These are phyloP conservation scores for Daedaleopsis sinensis DNA, from an alignment of 768 basidiomycete genomes.

Conservation along the genomic window DNA sequence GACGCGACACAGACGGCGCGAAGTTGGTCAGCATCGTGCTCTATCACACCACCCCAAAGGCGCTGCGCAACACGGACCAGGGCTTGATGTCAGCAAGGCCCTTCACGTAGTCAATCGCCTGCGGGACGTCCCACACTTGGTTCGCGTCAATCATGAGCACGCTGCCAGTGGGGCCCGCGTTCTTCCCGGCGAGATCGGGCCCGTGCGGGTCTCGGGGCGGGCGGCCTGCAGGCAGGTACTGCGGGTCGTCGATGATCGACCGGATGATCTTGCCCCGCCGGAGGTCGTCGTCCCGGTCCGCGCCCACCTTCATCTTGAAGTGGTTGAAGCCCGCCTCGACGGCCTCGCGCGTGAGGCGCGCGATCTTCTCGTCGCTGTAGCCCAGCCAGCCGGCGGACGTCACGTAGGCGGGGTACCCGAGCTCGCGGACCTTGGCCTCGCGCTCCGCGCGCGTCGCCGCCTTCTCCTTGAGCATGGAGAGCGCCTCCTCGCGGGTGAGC, in stretches of 20 bases:
- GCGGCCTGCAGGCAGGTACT: conserved; percentile 66
- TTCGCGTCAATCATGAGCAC: conserved; percentile 99
- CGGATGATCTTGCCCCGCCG: conserved; percentile 89
- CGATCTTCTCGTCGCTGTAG: conserved; percentile 92
- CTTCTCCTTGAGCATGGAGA: conserved; percentile 77
- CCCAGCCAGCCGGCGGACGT: conserved; percentile 95
- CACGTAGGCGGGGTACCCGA: conserved; percentile 92
- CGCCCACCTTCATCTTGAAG: conserved; percentile 99
- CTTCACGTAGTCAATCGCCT: conserved; percentile 91
- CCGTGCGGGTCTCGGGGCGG: conserved; percentile 62
- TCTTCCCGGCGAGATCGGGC: conserved; percentile 78
- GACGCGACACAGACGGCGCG: no score
- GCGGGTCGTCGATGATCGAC: conserved; percentile 93
- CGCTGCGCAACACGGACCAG: conserved; percentile 53
- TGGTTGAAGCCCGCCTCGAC: conserved; percentile 91
- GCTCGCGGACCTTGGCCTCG: conserved; percentile 70
- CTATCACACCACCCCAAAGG: no score
- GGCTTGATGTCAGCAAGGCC: conserved; percentile 80
- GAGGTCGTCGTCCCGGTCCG: conserved; percentile 77
- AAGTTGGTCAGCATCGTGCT: no score
- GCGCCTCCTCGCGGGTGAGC: conserved; percentile 88
- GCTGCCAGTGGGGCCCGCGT: conserved; percentile 90
- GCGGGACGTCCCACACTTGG: conserved; percentile 93
- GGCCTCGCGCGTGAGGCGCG: conserved; percentile 83
- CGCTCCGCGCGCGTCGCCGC: conserved; percentile 78